Evolutionary conservation across 78 protist genomes (phyloP).

Genomic region (Dictyostelium brefeldianum): DNA sequence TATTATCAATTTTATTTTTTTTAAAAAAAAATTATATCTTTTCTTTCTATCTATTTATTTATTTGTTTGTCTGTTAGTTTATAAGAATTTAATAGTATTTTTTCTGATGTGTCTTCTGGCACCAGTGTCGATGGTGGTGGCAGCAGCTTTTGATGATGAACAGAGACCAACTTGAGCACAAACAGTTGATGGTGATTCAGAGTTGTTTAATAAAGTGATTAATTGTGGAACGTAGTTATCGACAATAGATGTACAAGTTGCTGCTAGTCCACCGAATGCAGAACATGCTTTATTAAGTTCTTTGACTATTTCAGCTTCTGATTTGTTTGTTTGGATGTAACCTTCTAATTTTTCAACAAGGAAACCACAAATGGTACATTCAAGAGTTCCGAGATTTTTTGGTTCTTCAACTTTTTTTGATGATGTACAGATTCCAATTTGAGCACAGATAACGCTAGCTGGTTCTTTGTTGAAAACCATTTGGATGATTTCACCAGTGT

Average conservation of each 20-base stretch:
- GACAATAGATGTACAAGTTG: background rate
- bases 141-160: background rate
- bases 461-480: background rate
- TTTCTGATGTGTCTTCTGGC: background rate
- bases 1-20: too few relatives aligned
- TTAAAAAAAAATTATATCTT: background rate
- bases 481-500: background rate
- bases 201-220: background rate
- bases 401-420: background rate
- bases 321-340: background rate
- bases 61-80: background rate
- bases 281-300: background rate
- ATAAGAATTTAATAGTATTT: background rate
- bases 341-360: background rate
- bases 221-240: background rate
- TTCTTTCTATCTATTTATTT: too few relatives aligned
- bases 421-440: background rate
- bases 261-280: background rate
- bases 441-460: background rate
- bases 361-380: background rate
- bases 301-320: background rate
- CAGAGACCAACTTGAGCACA: background rate
- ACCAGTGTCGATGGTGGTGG: too few relatives aligned
- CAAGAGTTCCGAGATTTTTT: background rate
- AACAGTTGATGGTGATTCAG: background rate